Conservation (phyloP, 1,139 yeast genomes). For the Scheffersomyces segobiensis region DNA sequence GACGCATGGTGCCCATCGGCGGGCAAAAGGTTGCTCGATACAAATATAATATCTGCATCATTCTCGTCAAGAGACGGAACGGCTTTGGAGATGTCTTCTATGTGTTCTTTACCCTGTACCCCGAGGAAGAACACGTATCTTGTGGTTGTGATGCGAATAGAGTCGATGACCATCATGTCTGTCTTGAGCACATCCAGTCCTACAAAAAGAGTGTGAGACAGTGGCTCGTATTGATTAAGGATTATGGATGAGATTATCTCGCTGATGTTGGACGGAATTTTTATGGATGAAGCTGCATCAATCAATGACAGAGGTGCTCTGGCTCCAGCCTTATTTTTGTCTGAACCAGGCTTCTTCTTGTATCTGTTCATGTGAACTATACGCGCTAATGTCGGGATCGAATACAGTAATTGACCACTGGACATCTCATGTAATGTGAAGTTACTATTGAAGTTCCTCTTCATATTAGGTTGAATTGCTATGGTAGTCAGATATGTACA, state of each 20-base stretch:
- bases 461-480: neutral
- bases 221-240: neutral
- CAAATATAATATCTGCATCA: conserved; percentile 5
- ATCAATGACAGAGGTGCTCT: neutral
- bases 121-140: conserved; percentile 16
- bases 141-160: neutral
- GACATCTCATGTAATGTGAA: neutral
- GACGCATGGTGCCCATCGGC: conserved; percentile 2
- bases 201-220: neutral
- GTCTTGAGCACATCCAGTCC: neutral
- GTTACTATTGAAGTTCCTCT: neutral
- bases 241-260: neutral
- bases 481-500: neutral
- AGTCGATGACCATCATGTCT: neutral
- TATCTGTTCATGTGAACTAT: neutral
- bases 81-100: conserved; percentile 6
- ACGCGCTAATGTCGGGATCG: neutral
- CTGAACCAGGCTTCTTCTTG: neutral
- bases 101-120: conserved; percentile 21
- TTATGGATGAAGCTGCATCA: neutral
- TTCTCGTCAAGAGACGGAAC: conserved; percentile 4
- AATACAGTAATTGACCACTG: neutral
- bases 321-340: neutral
- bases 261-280: neutral
- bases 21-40: conserved; percentile 6